Conservation (phyloP, 2,329 filamentous ascomycete species). For the Eutypella sp. region DNA sequence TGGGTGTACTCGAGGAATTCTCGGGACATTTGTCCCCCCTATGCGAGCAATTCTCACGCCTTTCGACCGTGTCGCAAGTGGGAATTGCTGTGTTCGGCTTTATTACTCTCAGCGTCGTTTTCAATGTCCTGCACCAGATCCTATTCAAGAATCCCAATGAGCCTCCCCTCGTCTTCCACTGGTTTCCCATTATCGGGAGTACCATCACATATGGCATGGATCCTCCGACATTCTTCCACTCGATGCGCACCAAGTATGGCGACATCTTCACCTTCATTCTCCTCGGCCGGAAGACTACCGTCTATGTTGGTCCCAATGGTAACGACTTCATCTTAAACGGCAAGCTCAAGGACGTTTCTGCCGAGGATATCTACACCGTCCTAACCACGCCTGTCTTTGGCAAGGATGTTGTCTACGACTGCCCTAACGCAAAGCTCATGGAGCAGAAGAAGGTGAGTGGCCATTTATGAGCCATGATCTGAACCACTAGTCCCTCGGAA, state of each 20-base stretch:
- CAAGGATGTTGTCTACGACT: constrained; percentile 84
- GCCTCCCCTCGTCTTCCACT: constrained; percentile 76
- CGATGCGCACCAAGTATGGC: constrained; percentile 74
- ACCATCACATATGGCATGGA: constrained; percentile 95
- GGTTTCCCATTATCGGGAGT: constrained; percentile 79
- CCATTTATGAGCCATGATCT: not conserved
- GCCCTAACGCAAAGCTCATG: constrained; percentile 88
- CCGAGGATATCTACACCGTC: constrained; percentile 83
- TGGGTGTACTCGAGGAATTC: constrained; percentile 53
- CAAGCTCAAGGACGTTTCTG: constrained; percentile 83
- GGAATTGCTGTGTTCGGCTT: constrained; percentile 38
- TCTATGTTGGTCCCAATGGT: constrained; percentile 73
- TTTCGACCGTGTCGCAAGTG: constrained; percentile 44
- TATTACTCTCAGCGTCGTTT: constrained; percentile 53
- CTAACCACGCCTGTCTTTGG: constrained; percentile 72
- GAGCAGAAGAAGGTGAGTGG: constrained; percentile 81
- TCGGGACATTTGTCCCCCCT: constrained; percentile 40
- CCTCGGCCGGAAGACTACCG: constrained; percentile 84
- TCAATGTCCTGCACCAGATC: constrained; percentile 78
- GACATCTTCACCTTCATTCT: constrained; percentile 87
- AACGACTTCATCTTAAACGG: constrained; percentile 92
- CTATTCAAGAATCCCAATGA: constrained; percentile 78
- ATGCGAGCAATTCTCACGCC: constrained; percentile 40
- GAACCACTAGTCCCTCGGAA: not conserved
- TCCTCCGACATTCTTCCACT: constrained; percentile 80